Conservation (phyloP, 768 basidiomycete species). For the Mycena galopus region DNA sequence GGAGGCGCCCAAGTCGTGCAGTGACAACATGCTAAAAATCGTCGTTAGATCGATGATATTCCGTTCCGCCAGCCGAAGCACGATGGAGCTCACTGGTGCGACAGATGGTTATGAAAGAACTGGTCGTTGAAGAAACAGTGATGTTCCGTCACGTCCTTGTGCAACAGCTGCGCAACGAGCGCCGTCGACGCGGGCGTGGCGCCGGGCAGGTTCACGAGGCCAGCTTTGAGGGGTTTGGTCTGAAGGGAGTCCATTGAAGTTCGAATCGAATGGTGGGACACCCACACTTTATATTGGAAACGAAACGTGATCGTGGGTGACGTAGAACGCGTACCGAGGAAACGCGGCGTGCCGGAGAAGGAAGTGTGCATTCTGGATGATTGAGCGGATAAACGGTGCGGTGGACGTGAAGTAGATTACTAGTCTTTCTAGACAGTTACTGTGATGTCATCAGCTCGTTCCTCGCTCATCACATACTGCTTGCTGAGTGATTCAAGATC, state of each 20-base stretch:
- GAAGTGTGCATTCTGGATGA: not conserved
- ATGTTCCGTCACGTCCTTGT: slow-evolving; percentile 14
- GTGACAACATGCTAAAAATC: not conserved
- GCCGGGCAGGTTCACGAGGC: slow-evolving; percentile 24
- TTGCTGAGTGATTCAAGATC: too few species aligned
- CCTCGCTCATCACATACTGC: too few species aligned
- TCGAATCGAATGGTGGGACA: not conserved
- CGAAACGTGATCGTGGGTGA: not conserved
- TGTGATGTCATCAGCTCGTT: too few species aligned
- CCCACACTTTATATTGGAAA: not conserved
- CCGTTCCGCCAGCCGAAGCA: too few species aligned
- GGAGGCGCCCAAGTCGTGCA: slow-evolving; percentile 17
- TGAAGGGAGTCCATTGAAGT: slow-evolving; percentile 15
- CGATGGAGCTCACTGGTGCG: slow-evolving; percentile 28
- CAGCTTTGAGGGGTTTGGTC: not conserved
- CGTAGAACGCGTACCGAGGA: not conserved
- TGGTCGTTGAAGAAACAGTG: slow-evolving; percentile 28
- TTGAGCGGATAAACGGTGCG: not conserved
- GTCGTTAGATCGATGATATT: too few species aligned
- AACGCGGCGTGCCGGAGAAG: not conserved
- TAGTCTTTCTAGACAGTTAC: too few species aligned
- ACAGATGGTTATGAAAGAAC: slow-evolving; percentile 20
- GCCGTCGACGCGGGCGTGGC: too few species aligned
- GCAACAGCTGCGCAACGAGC: slow-evolving; percentile 6
- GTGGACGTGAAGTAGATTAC: not conserved